Evolutionary conservation across 1,284 basidiomycete genomes (phyloP), one percentile per base, ranked within the genome.

Genomic region (Rugosomyces carneus): DNA sequence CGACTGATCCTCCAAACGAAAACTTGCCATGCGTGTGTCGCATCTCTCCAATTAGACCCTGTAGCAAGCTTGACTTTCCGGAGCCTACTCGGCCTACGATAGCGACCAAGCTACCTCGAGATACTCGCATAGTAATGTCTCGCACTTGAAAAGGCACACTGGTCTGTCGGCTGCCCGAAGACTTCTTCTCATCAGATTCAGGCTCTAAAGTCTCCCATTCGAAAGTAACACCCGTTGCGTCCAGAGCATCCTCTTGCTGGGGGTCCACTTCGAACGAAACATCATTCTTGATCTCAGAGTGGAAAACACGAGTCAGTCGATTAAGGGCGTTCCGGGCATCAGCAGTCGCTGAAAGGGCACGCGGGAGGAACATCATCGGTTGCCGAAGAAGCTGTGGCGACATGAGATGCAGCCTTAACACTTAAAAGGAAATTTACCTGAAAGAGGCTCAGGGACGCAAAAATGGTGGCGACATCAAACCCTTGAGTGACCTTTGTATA

Each of bases 41-140:
- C 85, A 89, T 89, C 63, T 89, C 86, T 6, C 86, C 85, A 23
- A 89, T 77, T 24, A 89, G 66, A 1, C 81, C 85, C 54, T 81
- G 75, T 1, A 89, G 65, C 5, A 89, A 61, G 57, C 80, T 84
- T n/a, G 80, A 81, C 68, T 88, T 75, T 48, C 79, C 76, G 20
- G 74, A 74, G 20, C 78, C 80, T 20, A 89, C 81, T 1, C 76
- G 71, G 0, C 84, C 84, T 7, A 85, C 81, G 35, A 89, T 69
- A 0, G 77, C 86, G 2, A 77, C 71, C 9, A 89, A 69, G 18
- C 68, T 68, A 0, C 84, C 84, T 8, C 78, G 69, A 3, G 76
- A 72, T 6, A 89, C 65, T 2, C 62, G 57, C 62, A 88, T 62
- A 37, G 65, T 72, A 40, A 87, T 61, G 51, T 80, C 63, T 29